Percentiles rank a stretch among this genome's conserved stretches.
phyloP scores from a whole-genome alignment of 106 monocot genomes.

The Triglochin maritima region DNA sequence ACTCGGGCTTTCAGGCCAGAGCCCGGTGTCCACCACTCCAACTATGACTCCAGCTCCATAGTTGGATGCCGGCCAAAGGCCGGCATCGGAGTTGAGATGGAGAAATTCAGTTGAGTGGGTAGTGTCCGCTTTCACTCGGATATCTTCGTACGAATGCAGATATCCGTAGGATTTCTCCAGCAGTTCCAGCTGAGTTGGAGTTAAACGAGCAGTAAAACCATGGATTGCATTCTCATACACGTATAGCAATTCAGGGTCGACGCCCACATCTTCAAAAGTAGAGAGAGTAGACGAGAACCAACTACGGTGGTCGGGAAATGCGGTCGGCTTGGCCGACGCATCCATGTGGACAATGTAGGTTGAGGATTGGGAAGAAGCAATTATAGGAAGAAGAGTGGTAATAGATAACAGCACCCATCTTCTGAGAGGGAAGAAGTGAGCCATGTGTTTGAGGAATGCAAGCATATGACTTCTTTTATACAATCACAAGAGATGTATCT shows the following conservation, averaged over 20 bases:
- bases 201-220: constrained; percentile 38
- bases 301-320: constrained; percentile 30
- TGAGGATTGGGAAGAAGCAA: neutral
- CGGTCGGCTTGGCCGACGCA: constrained; percentile 34
- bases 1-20: constrained; percentile 57
- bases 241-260: constrained; percentile 19
- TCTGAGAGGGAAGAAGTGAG: neutral
- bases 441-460: constrained; percentile 1
- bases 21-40: constrained; percentile 42
- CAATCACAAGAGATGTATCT: too few species aligned
- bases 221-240: constrained; percentile 31
- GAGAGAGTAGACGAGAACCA: constrained; percentile 38
- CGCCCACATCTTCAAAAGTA: neutral
- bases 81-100: constrained; percentile 16
- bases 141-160: constrained; percentile 28
- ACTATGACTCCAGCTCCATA: constrained; percentile 39
- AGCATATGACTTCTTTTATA: too few species aligned
- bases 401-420: neutral
- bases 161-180: constrained; percentile 26
- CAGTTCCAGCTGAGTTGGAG: constrained; percentile 19
- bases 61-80: constrained; percentile 33
- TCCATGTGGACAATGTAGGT: constrained; percentile 73
- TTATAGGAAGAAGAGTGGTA: neutral
- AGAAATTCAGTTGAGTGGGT: constrained; percentile 49
- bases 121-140: constrained; percentile 24